phyloP scores from a whole-genome alignment of 2,329 filamentous ascomycete genomes.

The Plectosphaerella sp. region DNA sequence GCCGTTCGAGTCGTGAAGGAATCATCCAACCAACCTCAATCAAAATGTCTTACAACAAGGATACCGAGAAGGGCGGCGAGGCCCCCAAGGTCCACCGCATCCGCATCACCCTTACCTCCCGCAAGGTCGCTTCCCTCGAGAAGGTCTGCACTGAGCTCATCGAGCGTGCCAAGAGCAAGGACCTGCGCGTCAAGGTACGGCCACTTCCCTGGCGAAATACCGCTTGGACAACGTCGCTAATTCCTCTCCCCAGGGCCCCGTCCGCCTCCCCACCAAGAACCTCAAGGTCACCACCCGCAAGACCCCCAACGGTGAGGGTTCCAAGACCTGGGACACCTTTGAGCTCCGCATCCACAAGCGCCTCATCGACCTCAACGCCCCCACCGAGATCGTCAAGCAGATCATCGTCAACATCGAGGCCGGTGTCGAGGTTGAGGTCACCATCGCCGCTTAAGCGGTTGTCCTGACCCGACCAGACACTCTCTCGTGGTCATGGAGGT shows the following conservation, averaged over 20 bases:
- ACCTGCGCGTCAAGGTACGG: slow-evolving; percentile 76
- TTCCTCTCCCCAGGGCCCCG: slow-evolving; percentile 62
- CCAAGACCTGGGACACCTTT: slow-evolving; percentile 98
- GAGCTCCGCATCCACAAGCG: slow-evolving; percentile 99
- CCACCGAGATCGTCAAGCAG: slow-evolving; percentile 95
- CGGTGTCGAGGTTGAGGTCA: slow-evolving; percentile 89
- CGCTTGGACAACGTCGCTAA: not conserved
- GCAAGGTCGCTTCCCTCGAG: slow-evolving; percentile 94
- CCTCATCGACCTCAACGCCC: slow-evolving; percentile 93
- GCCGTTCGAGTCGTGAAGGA: slow-evolving; percentile 79
- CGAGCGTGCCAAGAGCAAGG: slow-evolving; percentile 97
- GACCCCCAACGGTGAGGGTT: slow-evolving; percentile 97
- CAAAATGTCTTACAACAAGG: slow-evolving; percentile 92
- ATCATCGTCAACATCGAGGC: slow-evolving; percentile 96
- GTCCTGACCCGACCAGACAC: not conserved
- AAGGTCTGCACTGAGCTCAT: slow-evolving; percentile 98
- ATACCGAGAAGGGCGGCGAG: slow-evolving; percentile 88
- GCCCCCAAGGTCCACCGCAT: slow-evolving; percentile 95
- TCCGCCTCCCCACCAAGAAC: slow-evolving; percentile 95
- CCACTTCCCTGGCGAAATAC: not conserved
- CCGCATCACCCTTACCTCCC: slow-evolving; percentile 76
- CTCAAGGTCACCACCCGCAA: slow-evolving; percentile 97
- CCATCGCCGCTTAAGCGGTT: slow-evolving; percentile 70
- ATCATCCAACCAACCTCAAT: slow-evolving; percentile 23
- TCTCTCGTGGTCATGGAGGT: too few species aligned